Evolutionary conservation across 495 filamentous ascomycete genomes (phyloP).

Genomic region (Neurospora intermedia): DNA sequence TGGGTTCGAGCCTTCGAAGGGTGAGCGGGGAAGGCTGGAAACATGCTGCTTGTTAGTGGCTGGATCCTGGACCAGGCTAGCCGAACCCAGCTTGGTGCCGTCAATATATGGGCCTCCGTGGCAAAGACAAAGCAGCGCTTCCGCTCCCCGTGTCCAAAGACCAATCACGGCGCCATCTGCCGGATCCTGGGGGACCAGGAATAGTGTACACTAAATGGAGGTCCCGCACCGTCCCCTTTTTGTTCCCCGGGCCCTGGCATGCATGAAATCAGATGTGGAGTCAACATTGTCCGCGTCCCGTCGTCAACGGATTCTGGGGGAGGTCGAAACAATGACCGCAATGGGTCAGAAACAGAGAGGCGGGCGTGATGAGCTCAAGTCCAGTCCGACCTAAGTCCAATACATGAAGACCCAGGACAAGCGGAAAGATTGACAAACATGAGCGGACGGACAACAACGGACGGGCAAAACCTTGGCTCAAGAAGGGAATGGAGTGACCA

Average conservation of each 20-base stretch:
- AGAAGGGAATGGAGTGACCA: not conserved
- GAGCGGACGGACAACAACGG: not conserved
- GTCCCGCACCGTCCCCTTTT: not conserved
- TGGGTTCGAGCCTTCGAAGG: slow-evolving; percentile 7
- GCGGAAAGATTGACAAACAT: not conserved
- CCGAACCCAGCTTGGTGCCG: slow-evolving; percentile 13
- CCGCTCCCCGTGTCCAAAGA: not conserved
- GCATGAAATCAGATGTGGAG: not conserved
- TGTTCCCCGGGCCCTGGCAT: not conserved
- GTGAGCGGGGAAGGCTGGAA: slow-evolving; percentile 17
- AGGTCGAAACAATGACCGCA: not conserved
- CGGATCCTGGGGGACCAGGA: not conserved
- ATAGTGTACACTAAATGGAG: not conserved
- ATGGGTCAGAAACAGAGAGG: not conserved
- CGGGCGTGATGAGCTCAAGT: not conserved
- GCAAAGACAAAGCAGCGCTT: slow-evolving; percentile 12
- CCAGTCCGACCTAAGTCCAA: not conserved
- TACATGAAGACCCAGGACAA: not conserved
- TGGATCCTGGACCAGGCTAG: slow-evolving; percentile 12
- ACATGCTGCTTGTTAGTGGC: slow-evolving; percentile 17
- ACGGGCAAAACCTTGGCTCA: not conserved
- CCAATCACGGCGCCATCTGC: not conserved
- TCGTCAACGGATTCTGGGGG: not conserved
- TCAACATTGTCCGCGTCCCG: not conserved
- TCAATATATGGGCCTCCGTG: slow-evolving; percentile 17